A percentile compares a stretch with the other conserved stretches of the same genome.
These are phyloP conservation scores for Jatropha curcas DNA, from an alignment of 345 rosid species.

Conservation along the genomic window DNA sequence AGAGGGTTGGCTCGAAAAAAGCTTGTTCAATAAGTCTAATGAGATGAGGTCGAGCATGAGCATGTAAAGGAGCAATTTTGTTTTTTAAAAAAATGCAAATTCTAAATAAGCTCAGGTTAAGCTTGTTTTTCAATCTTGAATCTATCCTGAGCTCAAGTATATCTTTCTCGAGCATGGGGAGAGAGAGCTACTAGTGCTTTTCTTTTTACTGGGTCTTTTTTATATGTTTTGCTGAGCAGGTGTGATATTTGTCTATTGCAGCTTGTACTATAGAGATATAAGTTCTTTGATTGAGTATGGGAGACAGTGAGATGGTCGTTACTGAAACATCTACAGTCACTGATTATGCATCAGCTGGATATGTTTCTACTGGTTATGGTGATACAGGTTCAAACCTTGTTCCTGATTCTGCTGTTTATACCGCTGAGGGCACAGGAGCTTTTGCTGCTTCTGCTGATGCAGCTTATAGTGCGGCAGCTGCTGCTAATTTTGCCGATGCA, in stretches of 20 bases:
- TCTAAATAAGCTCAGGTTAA: no score
- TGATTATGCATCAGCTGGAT: conserved; percentile 38
- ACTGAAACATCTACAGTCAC: conserved; percentile 44
- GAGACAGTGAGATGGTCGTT: conserved; percentile 62
- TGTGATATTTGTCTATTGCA: conserved; percentile 26
- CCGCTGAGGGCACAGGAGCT: conserved; percentile 38
- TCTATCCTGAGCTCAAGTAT: no score
- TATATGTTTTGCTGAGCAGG: not conserved
- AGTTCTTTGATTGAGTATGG: conserved; percentile 42
- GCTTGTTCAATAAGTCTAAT: no score
- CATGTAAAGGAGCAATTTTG: no score
- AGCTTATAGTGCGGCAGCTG: conserved; percentile 17
- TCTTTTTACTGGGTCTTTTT: not conserved
- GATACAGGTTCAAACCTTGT: conserved; percentile 23
- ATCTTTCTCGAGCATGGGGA: no score
- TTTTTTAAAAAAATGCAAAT: no score
- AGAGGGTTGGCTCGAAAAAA: no score
- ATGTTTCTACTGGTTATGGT: conserved; percentile 25
- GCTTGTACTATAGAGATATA: conserved; percentile 18
- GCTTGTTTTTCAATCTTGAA: no score
- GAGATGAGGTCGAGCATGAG: no score
- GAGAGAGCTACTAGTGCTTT: not conserved
- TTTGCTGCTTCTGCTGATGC: conserved; percentile 33
- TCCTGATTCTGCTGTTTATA: conserved; percentile 24
- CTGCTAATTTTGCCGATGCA: conserved; percentile 16